Conservation (phyloP, 495 filamentous ascomycete genomes). For the Penicillium nucicola region DNA sequence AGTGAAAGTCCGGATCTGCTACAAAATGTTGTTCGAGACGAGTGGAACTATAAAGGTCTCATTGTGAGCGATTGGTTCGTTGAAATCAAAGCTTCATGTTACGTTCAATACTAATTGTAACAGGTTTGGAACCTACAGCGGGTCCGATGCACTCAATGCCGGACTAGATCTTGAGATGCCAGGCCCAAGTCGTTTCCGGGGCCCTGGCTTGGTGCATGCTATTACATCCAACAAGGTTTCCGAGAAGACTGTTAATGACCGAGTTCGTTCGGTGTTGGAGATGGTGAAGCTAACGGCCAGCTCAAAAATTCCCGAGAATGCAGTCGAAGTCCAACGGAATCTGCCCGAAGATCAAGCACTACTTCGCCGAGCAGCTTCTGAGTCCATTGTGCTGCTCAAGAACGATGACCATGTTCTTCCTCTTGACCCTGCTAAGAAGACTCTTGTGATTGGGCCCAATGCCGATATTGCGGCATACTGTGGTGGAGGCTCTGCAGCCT, state of each 20-base stretch:
- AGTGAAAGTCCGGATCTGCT: conserved; percentile 59
- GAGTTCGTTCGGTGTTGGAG: conserved; percentile 54
- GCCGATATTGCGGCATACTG: conserved; percentile 67
- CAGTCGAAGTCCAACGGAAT: conserved; percentile 56
- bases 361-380: conserved; percentile 57
- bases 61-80: conserved; percentile 69
- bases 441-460: conserved; percentile 79
- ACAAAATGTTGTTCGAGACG: conserved; percentile 58
- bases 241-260: conserved; percentile 49
- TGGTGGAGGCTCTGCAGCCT: conserved; percentile 71
- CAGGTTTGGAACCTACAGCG: conserved; percentile 60
- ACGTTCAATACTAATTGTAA: background rate
- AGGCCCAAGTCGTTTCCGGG: conserved; percentile 62
- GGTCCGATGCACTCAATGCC: conserved; percentile 56
- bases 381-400: conserved; percentile 71
- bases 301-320: conserved; percentile 52
- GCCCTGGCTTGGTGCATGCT: conserved; percentile 54
- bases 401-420: conserved; percentile 64
- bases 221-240: conserved; percentile 56
- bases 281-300: conserved; percentile 56
- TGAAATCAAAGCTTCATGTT: background rate
- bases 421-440: conserved; percentile 50
- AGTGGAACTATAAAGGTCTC: conserved; percentile 68
- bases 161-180: conserved; percentile 74
- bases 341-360: conserved; percentile 57